Conservation (phyloP, 805 yeast species). For the Zygosaccharomyces pseudorouxii region DNA sequence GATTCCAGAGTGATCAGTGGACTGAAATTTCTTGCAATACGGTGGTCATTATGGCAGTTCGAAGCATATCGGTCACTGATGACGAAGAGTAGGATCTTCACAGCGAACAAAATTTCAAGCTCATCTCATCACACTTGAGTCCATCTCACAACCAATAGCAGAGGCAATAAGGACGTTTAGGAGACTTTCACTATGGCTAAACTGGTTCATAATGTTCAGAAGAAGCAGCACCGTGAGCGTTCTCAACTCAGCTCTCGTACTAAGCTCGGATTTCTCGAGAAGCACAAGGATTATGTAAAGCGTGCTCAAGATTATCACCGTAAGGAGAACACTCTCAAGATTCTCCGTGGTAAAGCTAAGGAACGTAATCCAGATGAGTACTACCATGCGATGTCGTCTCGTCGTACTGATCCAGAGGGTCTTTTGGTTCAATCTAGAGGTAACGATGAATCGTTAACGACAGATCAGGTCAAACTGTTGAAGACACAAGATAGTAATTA, state of each 20-base stretch:
- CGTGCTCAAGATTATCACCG: constrained; percentile 64
- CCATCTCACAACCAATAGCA: background rate
- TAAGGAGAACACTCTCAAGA: constrained; percentile 58
- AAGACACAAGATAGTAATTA: constrained; percentile 91
- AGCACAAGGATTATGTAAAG: constrained; percentile 77
- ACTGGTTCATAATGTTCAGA: constrained; percentile 84
- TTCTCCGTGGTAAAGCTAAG: constrained; percentile 65
- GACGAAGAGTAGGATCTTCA: background rate
- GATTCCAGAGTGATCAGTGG: background rate
- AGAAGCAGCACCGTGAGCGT: constrained; percentile 94
- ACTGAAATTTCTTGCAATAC: background rate
- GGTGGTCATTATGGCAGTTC: background rate
- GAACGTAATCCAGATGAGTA: constrained; percentile 90
- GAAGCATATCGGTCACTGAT: background rate
- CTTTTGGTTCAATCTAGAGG: constrained; percentile 58
- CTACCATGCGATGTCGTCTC: constrained; percentile 84
- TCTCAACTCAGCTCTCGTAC: constrained; percentile 75
- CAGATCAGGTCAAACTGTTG: constrained; percentile 74
- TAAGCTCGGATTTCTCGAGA: constrained; percentile 81
- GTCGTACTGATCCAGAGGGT: constrained; percentile 66
- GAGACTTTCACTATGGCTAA: constrained; percentile 54
- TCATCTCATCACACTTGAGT: constrained; percentile 43
- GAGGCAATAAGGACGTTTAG: background rate
- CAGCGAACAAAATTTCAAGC: constrained; percentile 43
- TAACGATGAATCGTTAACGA: constrained; percentile 51